Percentiles rank a stretch among this genome's conserved stretches.
These are phyloP conservation scores for Rauvolfia tetraphylla DNA, from an alignment of 257 asterid genomes.

Conservation along the genomic window DNA sequence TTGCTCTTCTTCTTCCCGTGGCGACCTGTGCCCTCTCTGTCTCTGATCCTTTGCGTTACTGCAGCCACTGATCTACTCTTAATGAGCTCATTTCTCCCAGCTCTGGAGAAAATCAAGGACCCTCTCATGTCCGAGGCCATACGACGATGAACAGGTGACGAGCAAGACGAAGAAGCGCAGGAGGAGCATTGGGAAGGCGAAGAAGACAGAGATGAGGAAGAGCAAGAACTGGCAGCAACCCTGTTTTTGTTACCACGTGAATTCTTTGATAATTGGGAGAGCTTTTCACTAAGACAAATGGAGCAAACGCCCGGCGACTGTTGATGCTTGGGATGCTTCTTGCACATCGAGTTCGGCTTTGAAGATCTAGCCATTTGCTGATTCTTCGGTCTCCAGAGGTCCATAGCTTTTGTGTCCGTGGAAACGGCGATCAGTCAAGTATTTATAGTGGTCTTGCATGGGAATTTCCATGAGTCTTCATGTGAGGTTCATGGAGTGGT, in stretches of 20 bases:
- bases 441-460: slow-evolving; percentile 23
- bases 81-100: slow-evolving; percentile 27
- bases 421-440: slow-evolving; percentile 3
- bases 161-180: slow-evolving; percentile 42
- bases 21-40: slow-evolving; percentile 17
- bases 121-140: slow-evolving; percentile 14
- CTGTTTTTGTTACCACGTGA: slow-evolving; percentile 20
- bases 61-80: slow-evolving; percentile 64
- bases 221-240: slow-evolving; percentile 20
- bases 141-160: slow-evolving; percentile 42
- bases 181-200: slow-evolving; percentile 52
- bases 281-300: slow-evolving; percentile 55
- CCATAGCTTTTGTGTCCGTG: slow-evolving; percentile 23
- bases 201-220: slow-evolving; percentile 46
- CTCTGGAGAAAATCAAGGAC: slow-evolving; percentile 20
- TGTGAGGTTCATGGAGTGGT: slow-evolving; percentile 44
- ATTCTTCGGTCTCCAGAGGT: slow-evolving; percentile 30
- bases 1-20: slow-evolving; percentile 35
- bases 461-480: slow-evolving; percentile 59
- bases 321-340: slow-evolving; percentile 62
- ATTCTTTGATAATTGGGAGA: slow-evolving; percentile 23
- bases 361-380: slow-evolving; percentile 18
- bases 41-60: slow-evolving; percentile 29
- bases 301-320: slow-evolving; percentile 82
- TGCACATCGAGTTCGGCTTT: slow-evolving; percentile 34